Conservation (phyloP, 148 eudicot species). For the Dysphania ambrosioides region DNA sequence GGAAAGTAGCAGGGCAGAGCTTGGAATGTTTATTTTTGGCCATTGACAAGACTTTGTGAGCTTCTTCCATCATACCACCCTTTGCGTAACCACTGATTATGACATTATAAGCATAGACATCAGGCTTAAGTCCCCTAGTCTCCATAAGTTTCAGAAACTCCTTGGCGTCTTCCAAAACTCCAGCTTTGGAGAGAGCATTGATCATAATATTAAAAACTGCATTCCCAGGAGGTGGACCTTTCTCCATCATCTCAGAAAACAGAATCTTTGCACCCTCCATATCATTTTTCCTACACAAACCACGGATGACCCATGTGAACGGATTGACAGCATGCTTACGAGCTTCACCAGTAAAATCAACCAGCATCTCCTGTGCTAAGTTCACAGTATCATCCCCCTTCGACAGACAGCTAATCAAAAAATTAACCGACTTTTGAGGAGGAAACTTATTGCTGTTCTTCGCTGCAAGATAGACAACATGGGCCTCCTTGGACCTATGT, state of each 20-base stretch:
- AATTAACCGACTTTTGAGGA: conserved; percentile 42
- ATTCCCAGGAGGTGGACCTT: conserved; percentile 88
- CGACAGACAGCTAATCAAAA: conserved; percentile 55
- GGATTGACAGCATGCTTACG: conserved; percentile 51
- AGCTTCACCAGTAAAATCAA: conserved; percentile 44
- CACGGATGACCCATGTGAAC: conserved; percentile 53
- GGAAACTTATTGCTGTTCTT: conserved; percentile 45
- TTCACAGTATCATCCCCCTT: conserved; percentile 45
- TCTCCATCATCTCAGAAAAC: conserved; percentile 63
- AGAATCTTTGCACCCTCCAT: conserved; percentile 56
- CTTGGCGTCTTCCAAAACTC: conserved; percentile 64
- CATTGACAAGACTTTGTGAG: conserved; percentile 57
- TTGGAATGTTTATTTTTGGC: conserved; percentile 64
- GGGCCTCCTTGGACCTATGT: conserved; percentile 49
- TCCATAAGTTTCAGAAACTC: conserved; percentile 57
- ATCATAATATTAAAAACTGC: conserved; percentile 58
- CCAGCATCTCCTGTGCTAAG: conserved; percentile 58
- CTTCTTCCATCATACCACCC: conserved; percentile 76
- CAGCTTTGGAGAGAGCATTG: conserved; percentile 52
- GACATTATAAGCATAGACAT: conserved; percentile 73
- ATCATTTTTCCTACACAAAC: conserved; percentile 64
- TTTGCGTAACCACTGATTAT: conserved; percentile 73
- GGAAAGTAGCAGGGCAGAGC: conserved; percentile 60
- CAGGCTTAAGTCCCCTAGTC: conserved; percentile 78
- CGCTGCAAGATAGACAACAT: conserved; percentile 56